Evolutionary conservation across 2,329 filamentous ascomycete species (phyloP), one percentile per base, ranked within the genome.

Genomic region (Graphilbum fragrans): DNA sequence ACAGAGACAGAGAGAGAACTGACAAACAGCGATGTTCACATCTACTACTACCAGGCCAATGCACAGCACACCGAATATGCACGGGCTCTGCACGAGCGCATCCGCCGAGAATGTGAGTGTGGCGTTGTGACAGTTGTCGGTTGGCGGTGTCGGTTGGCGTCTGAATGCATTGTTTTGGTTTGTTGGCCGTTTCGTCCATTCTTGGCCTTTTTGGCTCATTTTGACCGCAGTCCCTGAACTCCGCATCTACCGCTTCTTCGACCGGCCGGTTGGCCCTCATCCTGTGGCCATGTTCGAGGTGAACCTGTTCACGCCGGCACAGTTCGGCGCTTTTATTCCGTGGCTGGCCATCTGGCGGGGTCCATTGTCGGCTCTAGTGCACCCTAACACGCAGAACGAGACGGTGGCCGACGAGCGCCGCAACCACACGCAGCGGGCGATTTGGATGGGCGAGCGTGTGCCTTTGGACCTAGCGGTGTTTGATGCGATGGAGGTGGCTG

Each of bases 201-300:
- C 27, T 12, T 35, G 5, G 20, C n/a, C 3, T 27, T 27, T 19
- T 34, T 3, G 8, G 16, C 21, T 18, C 16, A 11, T 35, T 18
- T 20, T 32, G 10, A 32, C 19, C 10, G 11, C 45, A 87, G 83
- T 94, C 54, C 86, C 87, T 9, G 87, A 94, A 56, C 67, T 94
- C 17, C 74, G 86, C 41, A 81, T 93, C 51, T 94, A 94, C 57
- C 67, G 60, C 14, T 66, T 94, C 49, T 93, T 77, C 73, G 81
- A 92, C 49, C 61, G 64, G 14, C 86, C 87, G 0, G 60, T 94
- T 22, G 88, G 87, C 0, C 87, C 87, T 1, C 87, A 94, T 57
- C 80, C 82, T 0, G 60, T 86, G 1, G 82, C 79, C 40, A 94
- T 94, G 86, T 94, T 94, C 53, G 88, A 95, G 61, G 86, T 94